A percentile compares a stretch with the other conserved stretches of the same genome.
phyloP scores from a whole-genome alignment of 768 basidiomycete genomes.

The Phaeotremella skinneri region DNA sequence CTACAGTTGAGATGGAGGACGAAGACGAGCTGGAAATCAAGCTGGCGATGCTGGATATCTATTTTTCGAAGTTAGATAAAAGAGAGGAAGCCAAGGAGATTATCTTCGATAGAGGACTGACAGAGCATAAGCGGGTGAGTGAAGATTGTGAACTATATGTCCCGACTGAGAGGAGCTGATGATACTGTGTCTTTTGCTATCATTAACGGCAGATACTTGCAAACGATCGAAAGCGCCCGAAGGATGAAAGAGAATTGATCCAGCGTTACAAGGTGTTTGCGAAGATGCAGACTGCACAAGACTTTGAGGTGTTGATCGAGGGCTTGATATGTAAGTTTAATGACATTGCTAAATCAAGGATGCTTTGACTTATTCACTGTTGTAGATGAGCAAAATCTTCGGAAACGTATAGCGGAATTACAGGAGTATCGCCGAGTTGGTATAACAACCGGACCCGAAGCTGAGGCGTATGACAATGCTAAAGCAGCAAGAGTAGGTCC shows the following conservation, averaged over 20 bases:
- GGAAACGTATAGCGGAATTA: slow-evolving; percentile 84
- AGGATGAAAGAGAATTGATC: slow-evolving; percentile 87
- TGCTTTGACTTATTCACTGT: slow-evolving; percentile 1
- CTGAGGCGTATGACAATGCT: slow-evolving; percentile 82
- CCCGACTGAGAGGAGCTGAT: slow-evolving; percentile 9
- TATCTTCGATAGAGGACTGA: slow-evolving; percentile 84
- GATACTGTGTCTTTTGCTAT: slow-evolving; percentile 4
- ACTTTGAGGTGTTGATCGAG: slow-evolving; percentile 81
- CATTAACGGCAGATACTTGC: slow-evolving; percentile 69
- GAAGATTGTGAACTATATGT: not conserved
- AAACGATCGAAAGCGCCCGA: slow-evolving; percentile 80
- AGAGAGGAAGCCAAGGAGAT: slow-evolving; percentile 78
- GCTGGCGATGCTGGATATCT: slow-evolving; percentile 82
- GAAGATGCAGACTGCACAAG: slow-evolving; percentile 81
- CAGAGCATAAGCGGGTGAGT: slow-evolving; percentile 90
- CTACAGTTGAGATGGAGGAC: slow-evolving; percentile 64
- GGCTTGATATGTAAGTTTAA: slow-evolving; percentile 80
- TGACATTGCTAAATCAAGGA: not conserved
- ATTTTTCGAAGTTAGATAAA: slow-evolving; percentile 81
- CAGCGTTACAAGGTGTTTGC: slow-evolving; percentile 88
- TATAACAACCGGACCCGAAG: slow-evolving; percentile 76
- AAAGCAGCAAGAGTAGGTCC: slow-evolving; percentile 67
- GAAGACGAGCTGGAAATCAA: slow-evolving; percentile 82
- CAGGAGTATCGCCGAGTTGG: slow-evolving; percentile 87
- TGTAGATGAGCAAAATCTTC: slow-evolving; percentile 78